Base-by-base conservation (phyloP, 306 rosid species). In the Dalbergia cultrata region DNA sequence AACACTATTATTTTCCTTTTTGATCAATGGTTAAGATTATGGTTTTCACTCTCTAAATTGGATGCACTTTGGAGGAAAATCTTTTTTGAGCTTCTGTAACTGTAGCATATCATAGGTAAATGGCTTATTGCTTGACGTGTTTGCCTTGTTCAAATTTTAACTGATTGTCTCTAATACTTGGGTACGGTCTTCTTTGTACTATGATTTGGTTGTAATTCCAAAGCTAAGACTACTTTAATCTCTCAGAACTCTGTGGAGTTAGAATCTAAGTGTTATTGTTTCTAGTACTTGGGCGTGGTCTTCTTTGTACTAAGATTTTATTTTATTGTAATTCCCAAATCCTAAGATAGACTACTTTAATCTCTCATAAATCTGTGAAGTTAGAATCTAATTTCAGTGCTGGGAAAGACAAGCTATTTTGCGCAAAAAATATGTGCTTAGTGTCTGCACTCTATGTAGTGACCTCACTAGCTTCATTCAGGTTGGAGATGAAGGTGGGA, bases 401-500 rank as follows among this genome's bases (percentile, higher is more conserved):
- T 71, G 18, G 34, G 58, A 56, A 77, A 58, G 73, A 82, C 53
- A 74, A 74, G 47, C 33, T 56, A 34, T 43, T 45, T 60, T 58
- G 59, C 21, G 6, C 61, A 47, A 62, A 67, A 67, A 49, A 13
- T 47, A 49, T 63, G 63, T n/a, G 66, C 39, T 41, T 22, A 18
- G 74, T 65, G 18, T 75, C 54, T 83, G 22, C 31, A 16, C 67
- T 63, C 54, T 18, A 3, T n/a, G 9, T 64, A 65, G 70, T 67
- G 64, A 53, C 39, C 53, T n/a, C 39, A 13, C 57, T 72, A 59
- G 49, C 54, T 70, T 82, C 82, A 63, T 86, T 75, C 89, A 95
- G 99, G 99, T 93, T 64, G 99, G 99, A 65, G 94, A 91, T 71
- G 99, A 95, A 85, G 84, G 31, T 19, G 99, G 99, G 16, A 91